Base-by-base conservation (phyloP, 257 asterid genomes). In the Capsicum pubescens region DNA sequence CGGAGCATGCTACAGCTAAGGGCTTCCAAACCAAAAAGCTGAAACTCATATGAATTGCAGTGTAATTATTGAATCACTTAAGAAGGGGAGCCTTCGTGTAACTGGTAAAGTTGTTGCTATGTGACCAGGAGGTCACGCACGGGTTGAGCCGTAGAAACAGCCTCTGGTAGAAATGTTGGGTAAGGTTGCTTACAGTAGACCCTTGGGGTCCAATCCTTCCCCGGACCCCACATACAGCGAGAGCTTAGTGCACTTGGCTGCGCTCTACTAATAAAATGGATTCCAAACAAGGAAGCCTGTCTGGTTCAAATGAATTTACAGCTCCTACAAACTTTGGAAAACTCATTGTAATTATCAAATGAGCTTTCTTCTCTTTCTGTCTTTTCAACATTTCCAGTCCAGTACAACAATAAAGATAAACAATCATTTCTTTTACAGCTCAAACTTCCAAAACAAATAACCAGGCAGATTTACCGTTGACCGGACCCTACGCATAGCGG, bases 251-350 rank as follows among this genome's bases (percentile, higher is more conserved):
- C 44, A 39, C 44, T 4, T 3, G 44, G 5, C 44, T 39, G 44
- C 44, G 4, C 44, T 39, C 5, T 39, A 2, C 44, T 39, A 8
- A 46, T 15, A 15, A 69, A 69, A 46, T 5, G 32, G 79, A 70
- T n/a, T 15, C n/a, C 58, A 71, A 71, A n/a, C 4, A n/a, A 71
- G 3, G 16, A 71, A 71, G 46, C 19, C 44, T 21, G 60, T 12
- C 60, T 12, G 59, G 9, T 72, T 16, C 80, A 50, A 50, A 50
- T 52, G 81, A 76, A 26, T 76, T 70, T 14, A 21, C 63, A 76
- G 19, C n/a, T 7, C 80, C 59, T 72, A 46, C 8, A 72, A 17
- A 46, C 80, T 44, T n/a, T 0, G 3, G 44, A 44, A 71, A 44
- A 71, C 0, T 71, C 79, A 46, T 2, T 26, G 21, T 50, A 50